phyloP scores from a whole-genome alignment of 768 basidiomycete species.

The Suillus weaverae region DNA sequence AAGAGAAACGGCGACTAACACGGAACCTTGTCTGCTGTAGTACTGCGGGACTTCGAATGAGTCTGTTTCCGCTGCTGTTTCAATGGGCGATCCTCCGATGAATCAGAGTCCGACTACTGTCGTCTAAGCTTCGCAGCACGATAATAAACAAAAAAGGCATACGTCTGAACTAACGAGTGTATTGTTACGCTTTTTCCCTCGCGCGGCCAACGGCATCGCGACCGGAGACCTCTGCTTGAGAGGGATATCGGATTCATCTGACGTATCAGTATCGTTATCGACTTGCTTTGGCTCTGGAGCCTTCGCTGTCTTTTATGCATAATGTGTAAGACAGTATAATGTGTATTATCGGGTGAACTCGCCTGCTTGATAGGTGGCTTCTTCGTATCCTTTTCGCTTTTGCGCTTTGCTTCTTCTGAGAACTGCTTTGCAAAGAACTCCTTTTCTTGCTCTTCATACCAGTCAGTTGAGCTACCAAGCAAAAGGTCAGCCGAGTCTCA shows the following conservation, averaged over 20 bases:
- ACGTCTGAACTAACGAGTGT: slow-evolving; percentile 16
- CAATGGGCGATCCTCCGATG: slow-evolving; percentile 7
- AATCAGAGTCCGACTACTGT: slow-evolving; percentile 20
- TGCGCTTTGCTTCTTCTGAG: slow-evolving; percentile 19
- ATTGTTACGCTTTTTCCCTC: slow-evolving; percentile 11
- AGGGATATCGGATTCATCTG: slow-evolving; percentile 12
- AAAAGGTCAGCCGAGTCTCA: slow-evolving; percentile 25
- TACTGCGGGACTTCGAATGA: background rate
- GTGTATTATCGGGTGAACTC: background rate
- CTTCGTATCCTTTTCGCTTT: slow-evolving; percentile 14
- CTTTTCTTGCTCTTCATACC: slow-evolving; percentile 39
- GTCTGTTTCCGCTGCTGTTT: background rate
- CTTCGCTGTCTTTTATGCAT: slow-evolving; percentile 20
- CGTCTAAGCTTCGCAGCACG: background rate
- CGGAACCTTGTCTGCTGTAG: background rate
- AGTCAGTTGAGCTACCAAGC: slow-evolving; percentile 1
- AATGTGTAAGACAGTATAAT: slow-evolving; percentile 3
- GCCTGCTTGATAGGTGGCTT: slow-evolving; percentile 23
- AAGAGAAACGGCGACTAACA: background rate
- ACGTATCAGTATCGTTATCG: slow-evolving; percentile 13
- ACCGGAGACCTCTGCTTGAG: background rate
- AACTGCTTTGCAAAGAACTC: slow-evolving; percentile 34
- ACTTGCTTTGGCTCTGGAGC: slow-evolving; percentile 10
- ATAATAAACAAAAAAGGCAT: background rate
- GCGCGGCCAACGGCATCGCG: background rate